phyloP scores from a whole-genome alignment of 371 early-diverging fungal species.

The Mucor mucedo region DNA sequence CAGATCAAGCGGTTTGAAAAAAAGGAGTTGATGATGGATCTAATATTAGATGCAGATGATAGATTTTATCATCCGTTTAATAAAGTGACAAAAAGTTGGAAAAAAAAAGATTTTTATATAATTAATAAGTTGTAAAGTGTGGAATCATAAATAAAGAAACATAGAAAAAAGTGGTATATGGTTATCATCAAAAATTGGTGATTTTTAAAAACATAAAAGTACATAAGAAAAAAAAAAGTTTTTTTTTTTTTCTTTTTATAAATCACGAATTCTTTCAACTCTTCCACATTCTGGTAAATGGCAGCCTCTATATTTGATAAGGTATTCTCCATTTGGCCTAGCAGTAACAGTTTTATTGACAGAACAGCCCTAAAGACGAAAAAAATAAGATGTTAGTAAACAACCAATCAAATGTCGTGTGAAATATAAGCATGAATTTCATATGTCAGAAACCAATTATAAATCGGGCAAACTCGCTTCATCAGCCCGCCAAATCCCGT shows the following conservation, averaged over 20 bases:
- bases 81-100: background rate
- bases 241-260: conserved; percentile 23
- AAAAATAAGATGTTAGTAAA: conserved; percentile 8
- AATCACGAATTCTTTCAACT: conserved; percentile 50
- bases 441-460: conserved; percentile 27
- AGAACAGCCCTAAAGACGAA: conserved; percentile 46
- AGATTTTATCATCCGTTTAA: background rate
- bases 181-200: background rate
- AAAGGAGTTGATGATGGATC: too few relatives aligned
- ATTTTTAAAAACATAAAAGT: conserved; percentile 1
- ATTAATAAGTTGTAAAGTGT: background rate
- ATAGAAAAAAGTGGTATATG: background rate
- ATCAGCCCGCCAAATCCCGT: conserved; percentile 37
- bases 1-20: too few relatives aligned
- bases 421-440: conserved; percentile 37
- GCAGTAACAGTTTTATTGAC: conserved; percentile 74
- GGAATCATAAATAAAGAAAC: background rate
- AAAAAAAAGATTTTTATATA: background rate
- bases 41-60: background rate
- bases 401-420: conserved; percentile 19
- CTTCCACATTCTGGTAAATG: conserved; percentile 62
- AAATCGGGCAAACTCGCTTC: conserved; percentile 35
- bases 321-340: conserved; percentile 60
- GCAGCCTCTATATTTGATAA: conserved; percentile 65
- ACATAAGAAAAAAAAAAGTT: background rate